A percentile compares a stretch with the other conserved stretches of the same genome.
phyloP scores from a whole-genome alignment of 1,284 basidiomycete genomes.

The Boletus austroedulis region DNA sequence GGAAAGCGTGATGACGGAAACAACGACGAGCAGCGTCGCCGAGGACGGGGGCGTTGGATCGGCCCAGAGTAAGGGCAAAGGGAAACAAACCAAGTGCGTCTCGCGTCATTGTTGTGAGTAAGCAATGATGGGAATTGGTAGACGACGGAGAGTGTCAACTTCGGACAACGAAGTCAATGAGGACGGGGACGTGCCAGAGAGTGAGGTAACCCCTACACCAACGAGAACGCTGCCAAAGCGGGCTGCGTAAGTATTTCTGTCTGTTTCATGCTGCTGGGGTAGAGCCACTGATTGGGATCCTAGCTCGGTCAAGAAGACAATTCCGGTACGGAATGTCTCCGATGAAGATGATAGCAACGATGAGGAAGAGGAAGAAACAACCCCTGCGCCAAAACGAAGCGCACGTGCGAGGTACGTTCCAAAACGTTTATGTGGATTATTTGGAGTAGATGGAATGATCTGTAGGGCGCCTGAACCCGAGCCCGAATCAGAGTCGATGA shows the following conservation, averaged over 20 bases:
- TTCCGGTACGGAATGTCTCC: constrained; percentile 8
- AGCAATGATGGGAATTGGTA: constrained; percentile 12
- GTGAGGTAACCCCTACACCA: constrained; percentile 35
- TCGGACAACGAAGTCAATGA: constrained; percentile 42
- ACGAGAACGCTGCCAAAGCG: constrained; percentile 44
- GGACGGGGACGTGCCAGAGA: constrained; percentile 31
- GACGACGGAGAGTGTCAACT: constrained; percentile 47
- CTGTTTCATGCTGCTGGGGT: background rate
- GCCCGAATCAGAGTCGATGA: background rate
- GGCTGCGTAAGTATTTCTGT: constrained; percentile 38
- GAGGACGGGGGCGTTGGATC: constrained; percentile 28
- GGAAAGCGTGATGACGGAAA: constrained; percentile 42
- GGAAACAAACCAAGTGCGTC: constrained; percentile 39
- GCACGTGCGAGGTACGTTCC: background rate
- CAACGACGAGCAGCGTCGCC: constrained; percentile 35
- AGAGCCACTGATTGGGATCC: background rate
- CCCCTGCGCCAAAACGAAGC: background rate
- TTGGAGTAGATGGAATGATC: background rate
- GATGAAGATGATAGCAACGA: background rate
- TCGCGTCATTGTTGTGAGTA: background rate
- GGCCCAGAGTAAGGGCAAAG: constrained; percentile 32
- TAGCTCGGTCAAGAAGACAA: constrained; percentile 39
- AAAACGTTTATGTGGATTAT: background rate
- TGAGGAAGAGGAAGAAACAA: background rate
- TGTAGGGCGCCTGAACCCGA: background rate